phyloP scores from a whole-genome alignment of 2,329 filamentous ascomycete genomes.

The Aspergillus ochraceoroseus region DNA sequence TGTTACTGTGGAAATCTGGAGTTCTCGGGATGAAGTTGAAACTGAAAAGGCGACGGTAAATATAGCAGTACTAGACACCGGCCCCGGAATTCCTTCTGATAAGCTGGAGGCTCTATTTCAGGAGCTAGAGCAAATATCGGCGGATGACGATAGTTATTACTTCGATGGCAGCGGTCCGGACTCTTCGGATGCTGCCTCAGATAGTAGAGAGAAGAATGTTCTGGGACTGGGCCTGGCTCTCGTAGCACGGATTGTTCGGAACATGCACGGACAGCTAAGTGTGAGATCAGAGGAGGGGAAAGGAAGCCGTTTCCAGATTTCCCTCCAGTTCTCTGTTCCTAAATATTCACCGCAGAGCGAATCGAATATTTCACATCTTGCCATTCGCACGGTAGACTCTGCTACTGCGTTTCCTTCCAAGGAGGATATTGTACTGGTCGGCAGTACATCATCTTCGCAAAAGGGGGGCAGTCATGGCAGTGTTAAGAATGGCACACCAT shows the following conservation, averaged over 20 bases:
- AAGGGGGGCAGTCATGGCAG: slow-evolving; percentile 7
- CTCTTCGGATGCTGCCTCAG: not conserved
- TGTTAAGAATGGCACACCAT: slow-evolving; percentile 5
- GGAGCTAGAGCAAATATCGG: slow-evolving; percentile 62
- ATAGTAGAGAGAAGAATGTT: slow-evolving; percentile 41
- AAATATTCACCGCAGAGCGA: slow-evolving; percentile 12
- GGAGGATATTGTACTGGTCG: slow-evolving; percentile 40
- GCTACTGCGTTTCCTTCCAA: slow-evolving; percentile 17
- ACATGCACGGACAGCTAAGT: slow-evolving; percentile 82
- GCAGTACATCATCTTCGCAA: slow-evolving; percentile 23
- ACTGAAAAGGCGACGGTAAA: slow-evolving; percentile 62
- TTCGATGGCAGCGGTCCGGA: slow-evolving; percentile 1
- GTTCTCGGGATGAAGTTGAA: slow-evolving; percentile 43
- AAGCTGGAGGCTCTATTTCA: slow-evolving; percentile 58
- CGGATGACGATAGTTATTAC: slow-evolving; percentile 48
- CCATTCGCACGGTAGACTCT: slow-evolving; percentile 13
- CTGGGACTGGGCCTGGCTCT: slow-evolving; percentile 80
- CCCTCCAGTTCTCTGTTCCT: slow-evolving; percentile 68
- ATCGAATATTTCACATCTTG: slow-evolving; percentile 11
- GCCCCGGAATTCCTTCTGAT: slow-evolving; percentile 56
- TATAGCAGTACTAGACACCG: slow-evolving; percentile 70
- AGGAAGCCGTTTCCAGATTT: slow-evolving; percentile 76
- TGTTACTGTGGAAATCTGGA: slow-evolving; percentile 66
- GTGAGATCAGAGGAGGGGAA: slow-evolving; percentile 78
- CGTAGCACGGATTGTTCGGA: slow-evolving; percentile 79